A percentile compares a stretch with the other conserved stretches of the same genome.
phyloP scores from a whole-genome alignment of 148 eudicot species.

The Polygonum maritimum region DNA sequence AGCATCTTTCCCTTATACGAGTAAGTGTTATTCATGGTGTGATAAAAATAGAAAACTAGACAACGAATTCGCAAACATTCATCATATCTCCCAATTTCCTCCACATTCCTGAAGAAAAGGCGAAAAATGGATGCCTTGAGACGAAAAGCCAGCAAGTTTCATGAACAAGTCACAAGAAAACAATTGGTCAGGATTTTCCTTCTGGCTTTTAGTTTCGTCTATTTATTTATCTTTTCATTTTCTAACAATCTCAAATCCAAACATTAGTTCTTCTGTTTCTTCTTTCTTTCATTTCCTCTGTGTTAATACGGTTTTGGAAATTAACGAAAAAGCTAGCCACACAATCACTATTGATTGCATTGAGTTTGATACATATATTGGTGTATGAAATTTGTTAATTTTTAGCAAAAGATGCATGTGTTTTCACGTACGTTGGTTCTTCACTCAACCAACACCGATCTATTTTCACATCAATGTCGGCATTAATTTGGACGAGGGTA shows the following conservation, averaged over 20 bases:
- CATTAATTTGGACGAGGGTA: no score
- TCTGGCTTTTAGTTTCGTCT: no score
- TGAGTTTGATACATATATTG: no score
- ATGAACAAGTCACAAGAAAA: slow-evolving; percentile 84
- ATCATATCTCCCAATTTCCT: background rate
- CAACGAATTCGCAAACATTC: background rate
- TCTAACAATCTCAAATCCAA: background rate
- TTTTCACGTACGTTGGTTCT: no score
- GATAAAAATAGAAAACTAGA: background rate
- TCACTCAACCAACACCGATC: no score
- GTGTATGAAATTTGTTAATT: no score
- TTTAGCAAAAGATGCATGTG: no score
- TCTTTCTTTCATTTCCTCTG: background rate
- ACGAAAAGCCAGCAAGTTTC: slow-evolving; percentile 69
- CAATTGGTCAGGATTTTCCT: slow-evolving; percentile 42
- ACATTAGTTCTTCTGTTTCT: background rate
- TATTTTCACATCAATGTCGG: no score
- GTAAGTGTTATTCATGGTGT: background rate
- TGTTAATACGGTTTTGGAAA: no score
- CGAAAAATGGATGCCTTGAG: slow-evolving; percentile 59
- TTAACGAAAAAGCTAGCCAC: no score
- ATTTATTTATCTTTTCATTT: no score
- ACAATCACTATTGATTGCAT: no score
- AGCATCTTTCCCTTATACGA: background rate
- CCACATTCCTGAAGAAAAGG: background rate